phyloP scores from a whole-genome alignment of 116 monocot species.

The Iris pallida region DNA sequence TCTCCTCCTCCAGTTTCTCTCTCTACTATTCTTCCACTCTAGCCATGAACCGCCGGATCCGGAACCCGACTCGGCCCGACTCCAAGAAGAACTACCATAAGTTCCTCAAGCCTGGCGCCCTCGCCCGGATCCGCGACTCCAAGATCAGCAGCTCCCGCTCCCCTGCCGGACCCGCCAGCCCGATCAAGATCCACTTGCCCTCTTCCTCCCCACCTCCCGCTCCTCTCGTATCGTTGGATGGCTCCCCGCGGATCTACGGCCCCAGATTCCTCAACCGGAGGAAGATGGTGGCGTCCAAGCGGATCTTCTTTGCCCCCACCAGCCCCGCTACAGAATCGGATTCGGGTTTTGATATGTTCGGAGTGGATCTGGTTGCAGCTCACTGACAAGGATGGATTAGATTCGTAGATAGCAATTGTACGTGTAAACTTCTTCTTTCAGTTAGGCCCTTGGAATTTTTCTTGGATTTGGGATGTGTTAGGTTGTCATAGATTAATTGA shows the following conservation, averaged over 20 bases:
- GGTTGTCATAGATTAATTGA: too few species aligned
- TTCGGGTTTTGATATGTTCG: conserved; percentile 9
- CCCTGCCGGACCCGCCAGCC: not conserved
- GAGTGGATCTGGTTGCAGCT: conserved; percentile 16
- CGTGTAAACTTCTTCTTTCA: too few species aligned
- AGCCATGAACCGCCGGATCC: conserved; percentile 19
- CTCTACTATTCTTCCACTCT: not conserved
- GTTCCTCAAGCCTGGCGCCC: conserved; percentile 28
- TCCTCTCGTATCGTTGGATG: not conserved
- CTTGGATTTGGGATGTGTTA: too few species aligned
- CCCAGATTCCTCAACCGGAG: conserved; percentile 16
- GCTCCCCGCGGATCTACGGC: conserved; percentile 4
- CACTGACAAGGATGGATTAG: conserved; percentile 1
- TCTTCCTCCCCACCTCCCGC: not conserved
- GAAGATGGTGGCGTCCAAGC: conserved; percentile 23
- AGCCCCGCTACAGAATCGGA: conserved; percentile 18
- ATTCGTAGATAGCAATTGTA: too few species aligned
- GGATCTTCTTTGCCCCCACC: conserved; percentile 15
- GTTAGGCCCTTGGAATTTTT: too few species aligned
- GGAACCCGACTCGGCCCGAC: not conserved
- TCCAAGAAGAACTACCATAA: conserved; percentile 1
- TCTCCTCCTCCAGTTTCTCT: too few species aligned
- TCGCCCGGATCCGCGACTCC: conserved; percentile 29
- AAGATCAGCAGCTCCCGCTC: conserved; percentile 25
- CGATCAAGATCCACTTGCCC: not conserved